Base-by-base conservation (phyloP, 2,329 filamentous ascomycete species). In the Alternaria conjuncta region DNA sequence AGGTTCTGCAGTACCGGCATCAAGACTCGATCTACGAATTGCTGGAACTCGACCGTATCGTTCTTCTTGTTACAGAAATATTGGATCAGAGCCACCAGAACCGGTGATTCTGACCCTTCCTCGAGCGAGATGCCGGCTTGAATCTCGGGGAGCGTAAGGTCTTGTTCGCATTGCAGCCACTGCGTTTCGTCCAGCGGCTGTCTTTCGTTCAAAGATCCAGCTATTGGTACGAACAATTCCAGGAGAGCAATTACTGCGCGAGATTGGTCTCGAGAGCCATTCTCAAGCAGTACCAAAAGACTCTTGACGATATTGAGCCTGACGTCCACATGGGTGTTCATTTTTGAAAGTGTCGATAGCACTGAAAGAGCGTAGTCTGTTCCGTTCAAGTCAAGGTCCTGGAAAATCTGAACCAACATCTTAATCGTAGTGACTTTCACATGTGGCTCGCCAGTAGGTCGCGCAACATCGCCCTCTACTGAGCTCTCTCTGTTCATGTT, bases 361-460 rank as follows among this genome's bases (percentile, higher is more conserved):
- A 82, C 63, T 1, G 73, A 70, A 5, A 81, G 54, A 1, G 79
- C 64, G 15, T 69, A 67, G 0, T 70, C 57, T 15, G 76, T 68
- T 6, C 76, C 73, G 10, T 83, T 69, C 36, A 78, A 80, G 0
- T 74, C 64, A 0, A 78, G 69, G 10, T 72, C 65, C 6, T 76
- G 61, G 15, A 83, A 68, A 4, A 82, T 57, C 61, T 83, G 76
- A 1, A 80, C 80, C 1, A 84, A 72, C 45, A 79, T 71, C 55
- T 84, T 83, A 49, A 82, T 73, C 2, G 82, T 83, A 0, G 81
- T 83, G 5, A 83, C 68, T 57, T 83, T 83, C 50, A 83, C 65
- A 15, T 68, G 61, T 0, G 74, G 61, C 23, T 57, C n/a, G 5
- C 54, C 15, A 18, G 18, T 41, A 5, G 10, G 36, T 25, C 2